Conservation (phyloP, 805 yeast genomes). For the Pichia pseudocactophila region DNA sequence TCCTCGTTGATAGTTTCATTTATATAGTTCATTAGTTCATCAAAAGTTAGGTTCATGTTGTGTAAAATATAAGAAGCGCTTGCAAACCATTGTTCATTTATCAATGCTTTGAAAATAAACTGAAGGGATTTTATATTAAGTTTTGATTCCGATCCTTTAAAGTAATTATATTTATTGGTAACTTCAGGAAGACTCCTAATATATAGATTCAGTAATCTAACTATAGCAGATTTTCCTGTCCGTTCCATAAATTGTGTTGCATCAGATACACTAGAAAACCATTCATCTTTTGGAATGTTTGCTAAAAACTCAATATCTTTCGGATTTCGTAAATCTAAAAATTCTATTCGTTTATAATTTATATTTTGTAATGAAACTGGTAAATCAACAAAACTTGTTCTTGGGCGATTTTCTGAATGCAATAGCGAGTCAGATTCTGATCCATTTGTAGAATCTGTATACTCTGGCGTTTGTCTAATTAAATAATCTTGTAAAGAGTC, state of each 20-base stretch:
- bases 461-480: slow-evolving; percentile 2
- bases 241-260: neutral
- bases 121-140: neutral
- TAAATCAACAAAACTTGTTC: neutral
- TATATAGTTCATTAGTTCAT: slow-evolving; percentile 5
- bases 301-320: slow-evolving; percentile 1
- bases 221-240: neutral
- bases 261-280: slow-evolving; percentile 1
- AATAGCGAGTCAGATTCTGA: neutral
- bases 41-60: slow-evolving; percentile 4
- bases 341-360: slow-evolving; percentile 6
- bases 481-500: slow-evolving; percentile 5
- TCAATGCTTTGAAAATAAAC: neutral
- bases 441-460: neutral
- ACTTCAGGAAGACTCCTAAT: slow-evolving; percentile 6
- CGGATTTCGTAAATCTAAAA: slow-evolving; percentile 2
- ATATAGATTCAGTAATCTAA: slow-evolving; percentile 5
- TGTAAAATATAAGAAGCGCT: slow-evolving; percentile 12
- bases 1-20: slow-evolving; percentile 6
- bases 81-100: slow-evolving; percentile 10
- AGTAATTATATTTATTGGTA: neutral
- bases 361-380: neutral
- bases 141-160: neutral
- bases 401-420: neutral
- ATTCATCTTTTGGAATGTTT: neutral